Base-by-base conservation (phyloP, 306 rosid genomes). In the Sechiopsis laciniata region DNA sequence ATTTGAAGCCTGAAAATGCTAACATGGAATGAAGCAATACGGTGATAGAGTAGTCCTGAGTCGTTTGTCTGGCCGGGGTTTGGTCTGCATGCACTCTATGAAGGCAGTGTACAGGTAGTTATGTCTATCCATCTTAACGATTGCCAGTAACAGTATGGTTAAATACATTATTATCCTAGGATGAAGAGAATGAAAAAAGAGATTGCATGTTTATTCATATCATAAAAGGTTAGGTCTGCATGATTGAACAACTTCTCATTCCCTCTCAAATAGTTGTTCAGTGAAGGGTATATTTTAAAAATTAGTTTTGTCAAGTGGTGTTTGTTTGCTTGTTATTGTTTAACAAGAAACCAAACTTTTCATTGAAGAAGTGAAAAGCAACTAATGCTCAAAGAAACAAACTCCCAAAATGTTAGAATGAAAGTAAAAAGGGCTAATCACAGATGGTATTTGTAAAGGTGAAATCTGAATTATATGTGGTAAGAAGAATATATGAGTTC, bases 91-190 rank as follows among this genome's bases (percentile, higher is more conserved):
- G 87, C 92, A 85, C 92, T 82, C 83, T 75, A 74, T 32, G 4
- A 81, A 85, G 84, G 88, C 88, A 78, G 78, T 87, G 97, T 89
- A 91, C 96, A 94, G 99, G 99, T 94, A 88, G 60, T 77, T 82
- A 55, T 66, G 55, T 12, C 71, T 32, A 61, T 72, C 71, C 13
- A 35, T 76, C 68, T 16, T 26, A 50, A 50, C 40, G 2, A 20
- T 67, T 67, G 40, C 14, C 13, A 24, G 45, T 15, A 51, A 22
- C 55, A 69, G 20, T 69, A 2, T 24, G n/a, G 14, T 48, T 48
- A 56, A 67, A 13, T 50, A 15, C 58, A 17, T 17, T 64, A 42
- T 66, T 20, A 68, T 21, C 73, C 40, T 21, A 46, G 42, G 17
- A 7, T 21, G 53, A 21, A 48, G 73, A 48, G 0, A 2, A 1